Evolutionary conservation across 768 basidiomycete species (phyloP).

Genomic region (Tulasnella sp.): DNA sequence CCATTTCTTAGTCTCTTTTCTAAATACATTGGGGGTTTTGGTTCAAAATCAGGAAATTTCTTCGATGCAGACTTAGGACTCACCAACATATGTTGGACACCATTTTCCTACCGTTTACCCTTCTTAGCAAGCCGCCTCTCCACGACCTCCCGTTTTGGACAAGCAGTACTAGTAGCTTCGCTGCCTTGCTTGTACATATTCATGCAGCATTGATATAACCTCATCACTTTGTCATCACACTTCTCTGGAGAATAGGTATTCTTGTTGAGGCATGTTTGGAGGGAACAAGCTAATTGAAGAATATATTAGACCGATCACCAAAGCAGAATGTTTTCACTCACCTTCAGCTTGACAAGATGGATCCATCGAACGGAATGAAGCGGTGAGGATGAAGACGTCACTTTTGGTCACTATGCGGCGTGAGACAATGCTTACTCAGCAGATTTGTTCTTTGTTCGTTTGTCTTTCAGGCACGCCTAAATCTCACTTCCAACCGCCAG

Average conservation of each 20-base stretch:
- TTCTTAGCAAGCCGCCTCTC: slow-evolving; percentile 42
- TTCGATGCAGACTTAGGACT: too few relatives aligned
- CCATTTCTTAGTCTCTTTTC: too few relatives aligned
- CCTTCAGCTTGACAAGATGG: slow-evolving; percentile 24
- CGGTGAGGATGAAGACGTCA: neutral
- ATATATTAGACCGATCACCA: neutral
- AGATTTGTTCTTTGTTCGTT: neutral
- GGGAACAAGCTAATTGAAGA: slow-evolving; percentile 39
- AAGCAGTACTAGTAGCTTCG: slow-evolving; percentile 40
- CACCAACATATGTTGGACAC: too few relatives aligned
- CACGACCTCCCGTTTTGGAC: slow-evolving; percentile 42
- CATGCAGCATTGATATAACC: slow-evolving; percentile 50
- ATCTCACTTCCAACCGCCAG: slow-evolving; percentile 2
- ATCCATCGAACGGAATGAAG: slow-evolving; percentile 7
- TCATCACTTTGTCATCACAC: slow-evolving; percentile 39
- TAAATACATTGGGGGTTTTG: too few relatives aligned
- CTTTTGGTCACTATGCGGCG: neutral
- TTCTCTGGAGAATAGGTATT: slow-evolving; percentile 53
- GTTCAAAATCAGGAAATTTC: too few relatives aligned
- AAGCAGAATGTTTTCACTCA: neutral
- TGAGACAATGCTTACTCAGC: neutral
- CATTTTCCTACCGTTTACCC: too few relatives aligned
- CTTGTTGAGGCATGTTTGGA: slow-evolving; percentile 49
- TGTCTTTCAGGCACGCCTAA: neutral
- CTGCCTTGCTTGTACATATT: slow-evolving; percentile 38